Base-by-base conservation (phyloP, 352 stramenopile species). In the Phytopythium boreale region DNA sequence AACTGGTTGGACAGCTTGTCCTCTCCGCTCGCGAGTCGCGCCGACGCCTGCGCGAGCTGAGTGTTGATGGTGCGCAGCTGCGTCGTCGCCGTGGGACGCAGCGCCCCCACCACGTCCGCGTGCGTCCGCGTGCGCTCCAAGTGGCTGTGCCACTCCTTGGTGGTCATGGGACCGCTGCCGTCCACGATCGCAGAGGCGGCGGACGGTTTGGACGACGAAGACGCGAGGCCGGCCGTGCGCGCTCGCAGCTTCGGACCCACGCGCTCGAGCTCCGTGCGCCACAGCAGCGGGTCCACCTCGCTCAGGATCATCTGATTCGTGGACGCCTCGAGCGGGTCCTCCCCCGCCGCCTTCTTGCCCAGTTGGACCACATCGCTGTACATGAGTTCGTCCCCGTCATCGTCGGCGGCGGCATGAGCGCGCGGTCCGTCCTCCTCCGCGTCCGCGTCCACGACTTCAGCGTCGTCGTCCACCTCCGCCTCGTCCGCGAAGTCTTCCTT, bases 251-350 rank as follows among this genome's bases (percentile, higher is more conserved):
- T 92, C 1, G 86, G 83, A 0, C 82, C 87, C 0, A 95, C 87
- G 37, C 87, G 83, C 77, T 95, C 87, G 10, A 95, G 70, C 72
- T 95, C 87, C 17, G 81, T 93, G 61, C 91, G 92, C 87, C 87
- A 92, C 20, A 93, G 70, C 64, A 92, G 56, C 49, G 87, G 87
- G 53, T 95, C 75, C 57, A 95, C 82, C 41, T 88, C 74, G 63
- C 84, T 91, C 57, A 92, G 67, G 73, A 94, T 94, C 81, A 94
- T 94, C 64, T 94, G 84, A 69, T 92, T 83, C 64, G 83, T 88
- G 37, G 81, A 91, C 62, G 90, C 79, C 61, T 93, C 84, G 12
- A 92, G 66, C 20, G 69, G 69, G 22, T 84, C 74, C 24, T 90
- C 76, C 0, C 44, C 44, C 11, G 50, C 29, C 41, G 73, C 69